phyloP scores from a whole-genome alignment of 1,139 yeast genomes.

The Yamadazyma pseudoaaseri region DNA sequence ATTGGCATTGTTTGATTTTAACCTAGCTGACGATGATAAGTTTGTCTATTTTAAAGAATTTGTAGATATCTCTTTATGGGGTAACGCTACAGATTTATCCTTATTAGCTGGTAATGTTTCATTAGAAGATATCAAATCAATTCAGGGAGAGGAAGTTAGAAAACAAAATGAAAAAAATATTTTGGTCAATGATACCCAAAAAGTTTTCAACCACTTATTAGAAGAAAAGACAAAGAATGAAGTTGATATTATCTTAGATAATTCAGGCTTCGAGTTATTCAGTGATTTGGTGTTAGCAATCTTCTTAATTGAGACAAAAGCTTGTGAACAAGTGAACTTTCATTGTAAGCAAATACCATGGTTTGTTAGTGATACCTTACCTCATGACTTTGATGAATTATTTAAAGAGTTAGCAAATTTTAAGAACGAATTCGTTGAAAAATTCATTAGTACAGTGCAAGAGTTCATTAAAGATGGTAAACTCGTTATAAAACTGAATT shows the following conservation, averaged over 20 bases:
- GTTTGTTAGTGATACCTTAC: slow-evolving; percentile 96
- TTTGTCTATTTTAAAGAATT: slow-evolving; percentile 70
- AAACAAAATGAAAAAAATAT: slow-evolving; percentile 82
- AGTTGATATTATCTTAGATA: slow-evolving; percentile 86
- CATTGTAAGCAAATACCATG: slow-evolving; percentile 94
- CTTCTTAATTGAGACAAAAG: slow-evolving; percentile 69
- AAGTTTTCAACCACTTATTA: slow-evolving; percentile 56
- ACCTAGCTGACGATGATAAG: slow-evolving; percentile 42
- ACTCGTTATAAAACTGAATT: slow-evolving; percentile 58
- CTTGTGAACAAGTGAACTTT: slow-evolving; percentile 63
- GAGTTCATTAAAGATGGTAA: slow-evolving; percentile 50
- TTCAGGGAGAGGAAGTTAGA: slow-evolving; percentile 89
- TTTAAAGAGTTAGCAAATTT: slow-evolving; percentile 63
- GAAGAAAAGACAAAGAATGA: slow-evolving; percentile 33
- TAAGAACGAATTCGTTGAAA: slow-evolving; percentile 36
- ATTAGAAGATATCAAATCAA: slow-evolving; percentile 81
- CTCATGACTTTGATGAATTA: slow-evolving; percentile 68
- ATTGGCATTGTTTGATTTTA: slow-evolving; percentile 47
- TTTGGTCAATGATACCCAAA: slow-evolving; percentile 68
- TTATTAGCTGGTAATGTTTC: slow-evolving; percentile 76
- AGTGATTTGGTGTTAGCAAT: slow-evolving; percentile 79
- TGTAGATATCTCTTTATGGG: slow-evolving; percentile 91
- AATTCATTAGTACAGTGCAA: slow-evolving; percentile 41
- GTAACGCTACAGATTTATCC: slow-evolving; percentile 94
- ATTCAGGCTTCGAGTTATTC: slow-evolving; percentile 92